phyloP scores from a whole-genome alignment of 164 flowering plant species.

The Buxus sempervirens region DNA sequence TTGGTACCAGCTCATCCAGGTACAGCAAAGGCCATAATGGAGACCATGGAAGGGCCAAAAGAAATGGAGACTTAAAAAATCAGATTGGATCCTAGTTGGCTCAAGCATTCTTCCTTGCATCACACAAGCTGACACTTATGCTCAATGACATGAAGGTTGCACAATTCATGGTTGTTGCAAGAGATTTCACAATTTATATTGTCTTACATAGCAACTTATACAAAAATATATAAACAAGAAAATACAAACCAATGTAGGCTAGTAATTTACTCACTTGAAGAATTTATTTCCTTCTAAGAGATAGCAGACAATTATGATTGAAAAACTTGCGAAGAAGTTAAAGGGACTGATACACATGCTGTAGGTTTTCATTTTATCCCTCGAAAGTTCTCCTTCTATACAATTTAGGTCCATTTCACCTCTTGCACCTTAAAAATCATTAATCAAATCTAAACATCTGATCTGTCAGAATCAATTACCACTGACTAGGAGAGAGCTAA shows the following conservation, averaged over 20 bases:
- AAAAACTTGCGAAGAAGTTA: neutral
- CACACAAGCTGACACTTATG: too few species aligned
- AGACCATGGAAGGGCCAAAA: too few species aligned
- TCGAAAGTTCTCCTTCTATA: neutral
- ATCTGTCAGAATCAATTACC: neutral
- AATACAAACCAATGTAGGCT: too few species aligned
- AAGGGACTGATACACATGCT: neutral
- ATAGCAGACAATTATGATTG: neutral
- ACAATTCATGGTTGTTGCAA: too few species aligned
- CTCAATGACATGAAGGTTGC: too few species aligned
- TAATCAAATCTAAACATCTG: neutral
- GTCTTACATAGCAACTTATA: neutral
- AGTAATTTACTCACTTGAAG: neutral
- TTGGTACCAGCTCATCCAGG: too few species aligned
- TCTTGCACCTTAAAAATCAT: neutral
- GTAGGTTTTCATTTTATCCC: neutral
- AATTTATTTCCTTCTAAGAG: neutral
- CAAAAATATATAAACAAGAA: too few species aligned
- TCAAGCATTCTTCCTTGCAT: too few species aligned
- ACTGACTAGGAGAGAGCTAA: neutral
- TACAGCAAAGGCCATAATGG: too few species aligned
- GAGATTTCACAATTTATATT: too few species aligned
- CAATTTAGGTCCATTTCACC: neutral
- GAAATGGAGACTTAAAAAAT: too few species aligned
- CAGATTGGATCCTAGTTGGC: too few species aligned